Base-by-base conservation (phyloP, 2,329 filamentous ascomycete species). In the Bimuria novae-zelandiae region DNA sequence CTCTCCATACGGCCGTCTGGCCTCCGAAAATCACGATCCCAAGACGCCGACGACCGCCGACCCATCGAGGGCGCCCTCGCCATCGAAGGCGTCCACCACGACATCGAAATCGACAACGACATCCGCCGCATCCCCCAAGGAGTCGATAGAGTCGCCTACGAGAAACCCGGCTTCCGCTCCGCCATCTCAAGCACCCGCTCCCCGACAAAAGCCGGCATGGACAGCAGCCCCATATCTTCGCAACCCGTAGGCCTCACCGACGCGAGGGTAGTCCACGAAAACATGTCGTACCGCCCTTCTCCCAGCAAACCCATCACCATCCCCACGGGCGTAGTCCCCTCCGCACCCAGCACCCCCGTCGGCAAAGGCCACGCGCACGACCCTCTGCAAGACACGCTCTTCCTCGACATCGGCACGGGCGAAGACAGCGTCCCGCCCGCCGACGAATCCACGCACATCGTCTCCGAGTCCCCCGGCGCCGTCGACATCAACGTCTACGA, bases 401-500 rank as follows among this genome's bases (percentile, higher is more conserved):
- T 88, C 69, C 82, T 97, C 7, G 87, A 88, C 51, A 92, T 97
- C 59, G 91, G 91, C 14, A 84, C 85, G 0, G 86, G 87, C 29
- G 65, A 65, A 39, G 79, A 81, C 2, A 78, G 78, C 16, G 63
- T 70, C n/a, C 61, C 71, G 5, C 51, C 59, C 7, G 52, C 57
- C 1, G 64, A 69, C 33, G 68, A 73, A 11, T 11, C 30, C 19
- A 40, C 70, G 66, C 66, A 81, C 19, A 71, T 88, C 4, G 86
- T 96, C 35, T 90, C 89, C 25, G 92, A 96, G 73, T 95, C 90
- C 1, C 93, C 93, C 2, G 88, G 88, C 0, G 88, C 87, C 1
- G 89, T 90, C 5, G 91, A 95, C 55, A 90, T 90, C 63, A 87
- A 94, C 67, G 88, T 97, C 52, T 97, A 96, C 71, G 90, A 96